Base-by-base conservation (phyloP, 768 basidiomycete species). In the Pisolithus orientalis region DNA sequence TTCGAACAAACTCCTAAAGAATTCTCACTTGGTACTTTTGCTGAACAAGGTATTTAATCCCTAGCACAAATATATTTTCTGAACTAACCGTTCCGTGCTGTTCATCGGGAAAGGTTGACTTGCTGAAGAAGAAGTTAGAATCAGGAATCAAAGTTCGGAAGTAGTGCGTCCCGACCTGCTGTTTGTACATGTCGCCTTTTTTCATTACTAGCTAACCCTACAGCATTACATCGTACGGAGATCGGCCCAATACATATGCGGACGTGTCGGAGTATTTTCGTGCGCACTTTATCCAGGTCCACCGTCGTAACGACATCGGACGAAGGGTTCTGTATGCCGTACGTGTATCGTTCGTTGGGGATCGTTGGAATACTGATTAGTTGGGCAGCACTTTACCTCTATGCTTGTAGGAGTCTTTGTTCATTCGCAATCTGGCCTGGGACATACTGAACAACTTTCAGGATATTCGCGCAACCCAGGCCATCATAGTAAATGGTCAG, bases 211-310 rank as follows among this genome's bases (percentile, higher is more conserved):
- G 34, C 45, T 34, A 43, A 46, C 50, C 39, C 45, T 45, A 13
- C 61, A 89, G 86, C 62, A 88, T 90, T 66, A 86, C 85, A 31
- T 88, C 87, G 48, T 90, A 83, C 58, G 84, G 83, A 5, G 77
- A 85, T 49, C 77, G 88, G 24, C 75, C 83, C 31, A 90, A 91
- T 57, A 79, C 77, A 48, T 88, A 74, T 64, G 80, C 85, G 58
- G 77, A 78, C 17, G 89, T 84, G 14, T 77, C 87, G 37, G 78
- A 82, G 47, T 91, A 92, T 60, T 91, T 92, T 73, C 80, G 81
- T n/a, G 79, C 84, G n/a, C 90, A 91, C 65, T 92, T 92, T 62
- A 70, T 83, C 27, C 85, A 87, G 56, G 82, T 83, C 10, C 86
- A 91, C 64, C 76, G 79, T 60, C 77, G 79, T 57, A 83, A 83